phyloP scores from a whole-genome alignment of 192 early-diverging fungal species.

The Globomyces pollinis-pini region DNA sequence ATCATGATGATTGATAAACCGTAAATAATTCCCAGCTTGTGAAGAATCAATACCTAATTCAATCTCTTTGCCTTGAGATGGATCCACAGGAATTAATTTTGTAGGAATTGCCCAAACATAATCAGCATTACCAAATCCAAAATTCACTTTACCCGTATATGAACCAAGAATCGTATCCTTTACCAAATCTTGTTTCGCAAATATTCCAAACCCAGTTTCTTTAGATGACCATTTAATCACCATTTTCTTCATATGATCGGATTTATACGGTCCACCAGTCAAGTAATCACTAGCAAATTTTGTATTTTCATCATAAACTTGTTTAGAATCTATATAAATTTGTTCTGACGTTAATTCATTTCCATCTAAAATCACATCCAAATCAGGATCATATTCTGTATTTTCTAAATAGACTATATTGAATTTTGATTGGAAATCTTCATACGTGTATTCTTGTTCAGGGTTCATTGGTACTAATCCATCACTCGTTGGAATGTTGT shows the following conservation, averaged over 20 bases:
- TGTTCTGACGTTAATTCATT: slow-evolving; percentile 1
- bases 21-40: slow-evolving; percentile 8
- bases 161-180: background rate
- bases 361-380: background rate
- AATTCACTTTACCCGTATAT: background rate
- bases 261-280: background rate
- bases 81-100: background rate
- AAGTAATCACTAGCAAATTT: background rate
- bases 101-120: slow-evolving; percentile 5
- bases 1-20: slow-evolving; percentile 6
- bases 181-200: slow-evolving; percentile 1
- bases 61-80: too few species aligned
- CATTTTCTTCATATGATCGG: too few species aligned
- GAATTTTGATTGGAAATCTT: slow-evolving; percentile 3
- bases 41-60: background rate
- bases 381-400: background rate
- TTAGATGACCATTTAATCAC: slow-evolving; percentile 2
- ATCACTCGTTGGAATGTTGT: background rate
- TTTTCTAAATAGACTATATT: background rate
- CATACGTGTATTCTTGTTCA: background rate
- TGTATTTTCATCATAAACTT: background rate
- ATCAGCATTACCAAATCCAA: background rate
- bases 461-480: background rate
- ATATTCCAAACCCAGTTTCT: slow-evolving; percentile 11
- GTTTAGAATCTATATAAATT: background rate